Conservation (phyloP, 108 stramenopile species). For the Cyclotella sp. region DNA sequence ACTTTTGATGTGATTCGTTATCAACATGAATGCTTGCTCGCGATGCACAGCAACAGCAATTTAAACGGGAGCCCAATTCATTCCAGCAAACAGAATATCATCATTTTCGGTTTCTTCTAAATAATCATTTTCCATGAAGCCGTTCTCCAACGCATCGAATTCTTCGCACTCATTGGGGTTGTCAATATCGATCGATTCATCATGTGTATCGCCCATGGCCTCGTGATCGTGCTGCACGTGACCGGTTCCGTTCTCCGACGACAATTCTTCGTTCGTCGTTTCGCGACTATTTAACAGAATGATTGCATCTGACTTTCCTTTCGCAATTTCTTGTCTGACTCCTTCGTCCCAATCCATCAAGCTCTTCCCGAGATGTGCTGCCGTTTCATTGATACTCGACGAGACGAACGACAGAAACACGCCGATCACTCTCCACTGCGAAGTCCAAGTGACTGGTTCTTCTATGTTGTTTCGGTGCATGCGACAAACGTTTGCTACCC, state of each 20-base stretch:
- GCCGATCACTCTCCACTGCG: slow-evolving; percentile 68
- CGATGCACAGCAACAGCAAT: too few species aligned
- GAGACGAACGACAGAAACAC: slow-evolving; percentile 63
- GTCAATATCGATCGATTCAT: too few species aligned
- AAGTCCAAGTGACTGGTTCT: slow-evolving; percentile 52
- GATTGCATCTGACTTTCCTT: slow-evolving; percentile 55
- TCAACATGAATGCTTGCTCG: too few species aligned
- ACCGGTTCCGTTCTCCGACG: background rate
- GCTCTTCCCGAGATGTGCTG: slow-evolving; percentile 10
- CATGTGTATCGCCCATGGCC: background rate
- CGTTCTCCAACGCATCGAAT: background rate
- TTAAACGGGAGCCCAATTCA: slow-evolving; percentile 7
- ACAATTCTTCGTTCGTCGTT: background rate
- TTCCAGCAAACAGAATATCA: slow-evolving; percentile 1
- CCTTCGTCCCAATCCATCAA: slow-evolving; percentile 54
- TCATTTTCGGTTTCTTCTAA: background rate
- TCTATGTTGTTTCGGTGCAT: slow-evolving; percentile 52
- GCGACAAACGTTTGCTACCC: slow-evolving; percentile 72
- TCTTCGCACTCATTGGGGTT: too few species aligned
- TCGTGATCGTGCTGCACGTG: background rate
- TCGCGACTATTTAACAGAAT: slow-evolving; percentile 12
- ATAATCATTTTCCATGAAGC: background rate
- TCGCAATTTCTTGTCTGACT: slow-evolving; percentile 52
- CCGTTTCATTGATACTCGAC: slow-evolving; percentile 61
- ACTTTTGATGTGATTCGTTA: too few species aligned